phyloP scores from a whole-genome alignment of 2,329 filamentous ascomycete genomes.

The Colletotrichum lentis region DNA sequence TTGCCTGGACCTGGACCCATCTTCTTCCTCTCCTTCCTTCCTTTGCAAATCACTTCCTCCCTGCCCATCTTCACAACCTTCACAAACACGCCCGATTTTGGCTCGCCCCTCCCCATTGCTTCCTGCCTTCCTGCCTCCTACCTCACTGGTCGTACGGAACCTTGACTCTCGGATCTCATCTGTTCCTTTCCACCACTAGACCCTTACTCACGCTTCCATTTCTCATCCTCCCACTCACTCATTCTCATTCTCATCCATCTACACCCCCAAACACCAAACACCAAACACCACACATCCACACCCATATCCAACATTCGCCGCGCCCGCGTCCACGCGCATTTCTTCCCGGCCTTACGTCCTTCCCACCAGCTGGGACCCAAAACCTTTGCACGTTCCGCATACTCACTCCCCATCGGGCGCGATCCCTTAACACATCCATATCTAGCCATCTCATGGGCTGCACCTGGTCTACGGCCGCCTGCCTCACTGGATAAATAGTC shows the following conservation, averaged over 20 bases:
- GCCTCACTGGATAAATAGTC: slow-evolving; percentile 18
- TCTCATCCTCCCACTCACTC: slow-evolving; percentile 15
- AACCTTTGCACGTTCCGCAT: slow-evolving; percentile 4
- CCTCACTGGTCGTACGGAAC: slow-evolving; percentile 32
- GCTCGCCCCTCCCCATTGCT: slow-evolving; percentile 15
- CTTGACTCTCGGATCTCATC: slow-evolving; percentile 28
- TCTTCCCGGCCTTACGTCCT: slow-evolving; percentile 5
- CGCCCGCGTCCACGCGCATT: slow-evolving; percentile 10
- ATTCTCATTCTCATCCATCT: slow-evolving; percentile 15
- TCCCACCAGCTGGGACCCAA: neutral
- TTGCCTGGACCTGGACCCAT: slow-evolving; percentile 35
- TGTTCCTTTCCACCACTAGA: slow-evolving; percentile 15
- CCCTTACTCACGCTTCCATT: slow-evolving; percentile 15
- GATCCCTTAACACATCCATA: neutral
- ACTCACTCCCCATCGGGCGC: neutral
- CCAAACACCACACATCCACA: slow-evolving; percentile 21
- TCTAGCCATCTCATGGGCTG: slow-evolving; percentile 31
- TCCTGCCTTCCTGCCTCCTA: slow-evolving; percentile 22
- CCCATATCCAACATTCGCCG: slow-evolving; percentile 7
- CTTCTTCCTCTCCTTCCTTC: slow-evolving; percentile 37
- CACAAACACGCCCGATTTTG: slow-evolving; percentile 33
- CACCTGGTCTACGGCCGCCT: slow-evolving; percentile 16
- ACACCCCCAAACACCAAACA: neutral
- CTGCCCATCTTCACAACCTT: slow-evolving; percentile 38
- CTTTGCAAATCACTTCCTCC: slow-evolving; percentile 38